Percentiles rank a stretch among this genome's conserved stretches.
phyloP scores from a whole-genome alignment of 257 asterid genomes.

The Solanum rostratum region DNA sequence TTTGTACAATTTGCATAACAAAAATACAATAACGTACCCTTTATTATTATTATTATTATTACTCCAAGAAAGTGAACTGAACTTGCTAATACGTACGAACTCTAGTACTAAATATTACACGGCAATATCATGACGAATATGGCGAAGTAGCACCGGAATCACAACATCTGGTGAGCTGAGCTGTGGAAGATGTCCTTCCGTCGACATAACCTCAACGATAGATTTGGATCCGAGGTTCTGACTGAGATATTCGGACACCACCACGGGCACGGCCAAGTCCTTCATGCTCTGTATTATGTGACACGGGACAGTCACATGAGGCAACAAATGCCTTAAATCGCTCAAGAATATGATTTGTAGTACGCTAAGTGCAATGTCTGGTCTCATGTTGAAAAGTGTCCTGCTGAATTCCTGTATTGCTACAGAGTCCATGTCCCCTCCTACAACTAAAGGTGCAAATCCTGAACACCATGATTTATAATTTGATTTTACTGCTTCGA shows the following conservation, averaged over 20 bases:
- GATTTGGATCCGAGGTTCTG: neutral
- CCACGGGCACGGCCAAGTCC: neutral
- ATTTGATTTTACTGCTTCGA: neutral
- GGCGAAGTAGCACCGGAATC: neutral
- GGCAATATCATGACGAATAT: neutral
- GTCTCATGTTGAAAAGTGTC: neutral
- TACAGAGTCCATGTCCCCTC: neutral
- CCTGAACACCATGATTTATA: conserved; percentile 4
- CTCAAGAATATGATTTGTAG: neutral
- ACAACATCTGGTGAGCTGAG: neutral
- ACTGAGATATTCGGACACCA: neutral
- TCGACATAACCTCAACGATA: neutral
- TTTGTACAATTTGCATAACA: neutral
- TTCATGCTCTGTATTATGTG: conserved; percentile 6
- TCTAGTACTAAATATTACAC: neutral
- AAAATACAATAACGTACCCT: neutral
- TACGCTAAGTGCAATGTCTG: neutral
- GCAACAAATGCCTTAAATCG: neutral
- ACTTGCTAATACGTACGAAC: neutral
- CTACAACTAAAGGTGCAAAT: conserved; percentile 2
- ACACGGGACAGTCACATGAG: neutral
- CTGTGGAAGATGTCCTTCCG: conserved; percentile 1
- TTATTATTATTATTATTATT: neutral
- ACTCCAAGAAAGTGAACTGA: neutral
- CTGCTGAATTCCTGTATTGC: neutral